Conservation (phyloP, 352 stramenopile species). For the Phytopythium oedochilum region DNA sequence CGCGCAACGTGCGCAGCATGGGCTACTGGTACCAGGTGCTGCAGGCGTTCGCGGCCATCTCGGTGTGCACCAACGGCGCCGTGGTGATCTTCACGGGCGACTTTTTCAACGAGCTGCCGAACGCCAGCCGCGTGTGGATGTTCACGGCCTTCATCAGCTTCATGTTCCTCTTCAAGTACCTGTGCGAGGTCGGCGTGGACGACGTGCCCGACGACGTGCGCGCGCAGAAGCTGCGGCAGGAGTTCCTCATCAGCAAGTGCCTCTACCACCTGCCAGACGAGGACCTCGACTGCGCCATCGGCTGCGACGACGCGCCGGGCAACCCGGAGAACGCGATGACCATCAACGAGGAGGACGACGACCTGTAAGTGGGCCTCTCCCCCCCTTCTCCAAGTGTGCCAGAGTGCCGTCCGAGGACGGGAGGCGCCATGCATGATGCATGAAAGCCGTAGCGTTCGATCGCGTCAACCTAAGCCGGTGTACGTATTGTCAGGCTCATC, state of each 20-base stretch:
- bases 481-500: too few relatives aligned
- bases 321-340: conserved; percentile 39
- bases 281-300: conserved; percentile 34
- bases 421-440: too few relatives aligned
- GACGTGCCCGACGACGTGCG: conserved; percentile 67
- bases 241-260: conserved; percentile 86
- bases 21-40: conserved; percentile 92
- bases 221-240: conserved; percentile 70
- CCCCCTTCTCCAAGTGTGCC: too few relatives aligned
- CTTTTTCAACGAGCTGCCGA: conserved; percentile 59
- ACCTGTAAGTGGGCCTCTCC: conserved; percentile 3
- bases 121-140: conserved; percentile 63
- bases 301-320: conserved; percentile 19
- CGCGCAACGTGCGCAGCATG: conserved; percentile 82
- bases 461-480: too few relatives aligned
- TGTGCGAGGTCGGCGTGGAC: conserved; percentile 68
- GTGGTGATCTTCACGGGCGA: conserved; percentile 92
- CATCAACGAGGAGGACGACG: conserved; percentile 59
- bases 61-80: conserved; percentile 91
- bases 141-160: conserved; percentile 71
- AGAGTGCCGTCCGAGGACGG: too few relatives aligned
- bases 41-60: conserved; percentile 85
- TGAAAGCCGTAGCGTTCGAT: too few relatives aligned
- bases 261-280: conserved; percentile 84
- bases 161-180: conserved; percentile 86